Conservation (phyloP, 176 grass and related monocot species). For the Ampelocalamus luodianensis region DNA sequence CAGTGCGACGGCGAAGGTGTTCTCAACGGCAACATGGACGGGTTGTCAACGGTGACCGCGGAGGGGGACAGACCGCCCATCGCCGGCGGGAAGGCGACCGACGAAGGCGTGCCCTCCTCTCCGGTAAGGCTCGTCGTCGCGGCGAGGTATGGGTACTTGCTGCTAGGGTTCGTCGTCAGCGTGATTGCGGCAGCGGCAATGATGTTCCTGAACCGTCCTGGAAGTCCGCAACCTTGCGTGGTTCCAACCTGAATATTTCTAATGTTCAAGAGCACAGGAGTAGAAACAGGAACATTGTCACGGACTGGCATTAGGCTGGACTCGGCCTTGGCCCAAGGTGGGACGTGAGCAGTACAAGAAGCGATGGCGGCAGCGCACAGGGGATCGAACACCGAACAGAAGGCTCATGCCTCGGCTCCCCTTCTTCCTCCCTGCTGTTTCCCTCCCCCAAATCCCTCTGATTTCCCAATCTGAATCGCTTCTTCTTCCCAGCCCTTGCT, state of each 20-base stretch:
- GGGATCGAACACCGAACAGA: too few relatives aligned
- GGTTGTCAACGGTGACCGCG: neutral
- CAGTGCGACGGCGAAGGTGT: neutral
- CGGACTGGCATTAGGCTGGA: too few relatives aligned
- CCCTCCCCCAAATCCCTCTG: too few relatives aligned
- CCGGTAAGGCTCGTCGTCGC: neutral
- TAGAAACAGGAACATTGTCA: neutral
- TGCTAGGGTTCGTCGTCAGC: slow-evolving; percentile 51
- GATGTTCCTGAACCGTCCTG: slow-evolving; percentile 21
- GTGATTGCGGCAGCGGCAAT: neutral
- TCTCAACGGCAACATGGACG: neutral
- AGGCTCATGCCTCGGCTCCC: too few relatives aligned
- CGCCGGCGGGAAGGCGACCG: neutral
- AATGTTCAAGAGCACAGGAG: neutral
- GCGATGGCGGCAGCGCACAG: too few relatives aligned
- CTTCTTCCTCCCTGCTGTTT: too few relatives aligned
- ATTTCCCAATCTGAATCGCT: too few relatives aligned
- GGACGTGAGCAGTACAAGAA: too few relatives aligned
- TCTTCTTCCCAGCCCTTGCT: too few relatives aligned
- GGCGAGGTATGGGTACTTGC: neutral
- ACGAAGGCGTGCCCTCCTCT: neutral
- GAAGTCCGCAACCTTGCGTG: neutral
- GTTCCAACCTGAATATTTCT: slow-evolving; percentile 43
- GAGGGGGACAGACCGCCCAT: neutral
- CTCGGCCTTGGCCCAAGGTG: too few relatives aligned